Base-by-base conservation (phyloP, 805 yeast species). In the Lipomyces yamanashiensis region DNA sequence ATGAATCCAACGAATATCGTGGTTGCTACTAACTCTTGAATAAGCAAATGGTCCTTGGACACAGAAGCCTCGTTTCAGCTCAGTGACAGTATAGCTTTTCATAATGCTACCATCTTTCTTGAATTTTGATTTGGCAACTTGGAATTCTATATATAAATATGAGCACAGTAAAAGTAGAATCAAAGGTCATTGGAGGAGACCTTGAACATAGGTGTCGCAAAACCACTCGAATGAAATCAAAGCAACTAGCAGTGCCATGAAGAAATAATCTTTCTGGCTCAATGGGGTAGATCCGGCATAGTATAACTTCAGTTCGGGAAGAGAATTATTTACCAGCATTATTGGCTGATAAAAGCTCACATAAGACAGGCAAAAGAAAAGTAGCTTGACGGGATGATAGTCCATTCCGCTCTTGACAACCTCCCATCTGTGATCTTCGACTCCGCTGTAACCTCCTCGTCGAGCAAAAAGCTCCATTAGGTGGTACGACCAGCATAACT, bases 31-130 rank as follows among this genome's bases (percentile, higher is more conserved):
- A 44, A 62, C 62, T 21, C 69, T 44, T 37, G 58, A 48, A 36
- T 47, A 62, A n/a, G 59, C 63, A 34, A 54, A 66, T 2, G 63
- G 64, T n/a, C 69, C 67, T 15, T 19, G 8, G 1, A 67, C 60
- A 47, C 63, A 63, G 45, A 62, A 66, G 2, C 67, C 67, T 2
- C 58, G 56, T 34, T 59, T 59, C 7, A 66, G 23, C 34, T 58
- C 57, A 12, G 19, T 28, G 28, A 39, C 40, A 4, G 54, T 54
- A 39, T 54, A 63, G 8, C 43, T 54, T 7, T 40, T 19, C 23
- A 21, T 36, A 19, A 54, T 34, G 10, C 17, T 50, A 7, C 53
- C 48, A 21, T 52, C 48, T 9, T 6, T 34, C 36, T 53, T 17
- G 39, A 37, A 58, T 23, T 19, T 40, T 15, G 23, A 10, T 34